Base-by-base conservation (phyloP, 2,329 filamentous ascomycete species). In the Podosphaera leucotricha region DNA sequence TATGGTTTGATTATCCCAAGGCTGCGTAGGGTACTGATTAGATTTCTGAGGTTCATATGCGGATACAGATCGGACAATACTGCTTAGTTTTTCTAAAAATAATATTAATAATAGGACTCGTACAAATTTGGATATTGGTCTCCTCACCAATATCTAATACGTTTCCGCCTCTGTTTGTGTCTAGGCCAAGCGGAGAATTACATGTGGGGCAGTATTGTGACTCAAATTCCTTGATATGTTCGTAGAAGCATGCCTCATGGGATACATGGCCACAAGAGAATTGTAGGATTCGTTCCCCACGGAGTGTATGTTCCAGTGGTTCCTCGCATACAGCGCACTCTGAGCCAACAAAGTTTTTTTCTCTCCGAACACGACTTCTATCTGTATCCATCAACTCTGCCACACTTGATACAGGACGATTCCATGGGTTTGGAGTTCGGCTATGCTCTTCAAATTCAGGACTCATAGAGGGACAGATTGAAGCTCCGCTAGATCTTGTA, bases 241-340 rank as follows among this genome's bases (percentile, higher is more conserved):
- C 90, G 64, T 95, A 95, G 59, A 98, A 95, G 63, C 90, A 98
- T 30, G 87, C 90, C 61, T 95, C 90, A 59, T 98, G 90, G 10
- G 87, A 85, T 47, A 98, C 87, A 62, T 98, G 90, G n/a, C 78
- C 74, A 62, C 90, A 98, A 5, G 86, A 92, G 56, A 98, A 90
- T 59, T 95, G 90, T 44, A 98, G 67, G 48, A 98, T 85, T 52
- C 85, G 77, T 64, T 98, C 90, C 47, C 90, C 90, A 43, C 82
- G 80, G 40, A 98, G 69, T 2, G 85, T 98, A 61, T 95, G 87
- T 62, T 95, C 90, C 49, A 98, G 65, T 2, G 86, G 86, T 63
- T 98, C 90, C 60, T 98, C 90, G 59, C 90, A 98, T 15, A 94
- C 86, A 43, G 86, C 82, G 62, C 90, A 98, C 64, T 92, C 82